Evolutionary conservation across 2,329 filamentous ascomycete species (phyloP).

Genomic region (Neophaeococcomyces mojaviensis): DNA sequence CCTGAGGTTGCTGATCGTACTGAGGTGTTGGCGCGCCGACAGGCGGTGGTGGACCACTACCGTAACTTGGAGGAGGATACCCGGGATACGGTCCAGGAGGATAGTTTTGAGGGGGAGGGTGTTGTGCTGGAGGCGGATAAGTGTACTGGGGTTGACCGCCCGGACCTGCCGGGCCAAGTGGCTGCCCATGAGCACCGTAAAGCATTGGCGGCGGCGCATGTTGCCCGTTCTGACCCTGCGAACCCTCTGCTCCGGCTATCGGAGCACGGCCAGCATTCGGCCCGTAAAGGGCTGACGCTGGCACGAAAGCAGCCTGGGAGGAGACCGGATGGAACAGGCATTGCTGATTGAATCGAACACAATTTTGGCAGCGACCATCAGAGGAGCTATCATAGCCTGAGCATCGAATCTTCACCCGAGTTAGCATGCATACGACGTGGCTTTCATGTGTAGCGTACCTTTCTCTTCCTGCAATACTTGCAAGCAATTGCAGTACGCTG

Average conservation of each 20-base stretch:
- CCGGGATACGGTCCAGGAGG: slow-evolving; percentile 10
- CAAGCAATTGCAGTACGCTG: slow-evolving; percentile 47
- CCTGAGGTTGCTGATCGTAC: slow-evolving; percentile 25
- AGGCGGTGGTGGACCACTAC: slow-evolving; percentile 19
- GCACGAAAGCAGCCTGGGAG: slow-evolving; percentile 66
- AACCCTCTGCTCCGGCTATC: slow-evolving; percentile 23
- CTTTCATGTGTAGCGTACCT: slow-evolving; percentile 32
- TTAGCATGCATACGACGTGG: slow-evolving; percentile 8
- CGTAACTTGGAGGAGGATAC: slow-evolving; percentile 1
- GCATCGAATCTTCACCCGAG: slow-evolving; percentile 57
- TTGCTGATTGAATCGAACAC: slow-evolving; percentile 65
- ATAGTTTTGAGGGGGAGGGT: slow-evolving; percentile 22
- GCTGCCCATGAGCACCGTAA: slow-evolving; percentile 45
- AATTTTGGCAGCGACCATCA: slow-evolving; percentile 66
- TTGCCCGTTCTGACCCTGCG: slow-evolving; percentile 28
- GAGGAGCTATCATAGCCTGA: slow-evolving; percentile 66
- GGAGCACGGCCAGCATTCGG: slow-evolving; percentile 35
- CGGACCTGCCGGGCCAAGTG: slow-evolving; percentile 32
- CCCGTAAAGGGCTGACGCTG: slow-evolving; percentile 58
- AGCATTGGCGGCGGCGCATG: slow-evolving; percentile 28
- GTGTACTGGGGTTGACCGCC: slow-evolving; percentile 26
- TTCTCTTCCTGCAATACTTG: slow-evolving; percentile 45
- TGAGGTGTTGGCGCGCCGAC: slow-evolving; percentile 13
- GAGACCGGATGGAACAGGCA: slow-evolving; percentile 72
- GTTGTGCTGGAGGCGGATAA: slow-evolving; percentile 31